Conservation (phyloP, 345 rosid species). For the Syzygium aqueum region DNA sequence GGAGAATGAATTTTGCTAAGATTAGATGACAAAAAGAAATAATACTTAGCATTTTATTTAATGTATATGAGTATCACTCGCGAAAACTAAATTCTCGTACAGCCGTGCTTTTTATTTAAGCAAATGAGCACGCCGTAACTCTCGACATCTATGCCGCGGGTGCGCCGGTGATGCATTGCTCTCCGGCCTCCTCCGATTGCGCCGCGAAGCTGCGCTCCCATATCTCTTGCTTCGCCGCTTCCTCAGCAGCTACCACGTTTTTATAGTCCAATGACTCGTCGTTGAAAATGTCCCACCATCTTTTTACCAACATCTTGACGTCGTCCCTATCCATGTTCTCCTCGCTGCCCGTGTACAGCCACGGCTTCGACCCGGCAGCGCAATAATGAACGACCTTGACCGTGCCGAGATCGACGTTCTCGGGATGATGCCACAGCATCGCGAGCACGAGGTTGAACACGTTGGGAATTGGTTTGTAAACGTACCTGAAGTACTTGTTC, state of each 20-base stretch:
- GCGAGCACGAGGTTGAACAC: slow-evolving; percentile 37
- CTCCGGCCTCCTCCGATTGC: slow-evolving; percentile 19
- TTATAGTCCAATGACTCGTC: slow-evolving; percentile 29
- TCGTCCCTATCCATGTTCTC: slow-evolving; percentile 35
- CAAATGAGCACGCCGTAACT: no score
- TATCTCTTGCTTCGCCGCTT: neutral
- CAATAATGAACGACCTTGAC: slow-evolving; percentile 34
- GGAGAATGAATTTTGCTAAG: no score
- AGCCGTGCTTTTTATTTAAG: no score
- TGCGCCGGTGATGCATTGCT: slow-evolving; percentile 11
- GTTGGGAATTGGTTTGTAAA: slow-evolving; percentile 21
- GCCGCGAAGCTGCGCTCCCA: slow-evolving; percentile 14
- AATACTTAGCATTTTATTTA: no score
- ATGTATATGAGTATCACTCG: no score
- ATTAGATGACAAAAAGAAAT: no score
- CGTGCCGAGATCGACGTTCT: slow-evolving; percentile 16
- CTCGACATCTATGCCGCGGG: slow-evolving; percentile 21
- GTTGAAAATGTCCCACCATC: slow-evolving; percentile 35
- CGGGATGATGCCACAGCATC: slow-evolving; percentile 47
- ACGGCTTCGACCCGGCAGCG: slow-evolving; percentile 40
- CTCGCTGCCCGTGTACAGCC: slow-evolving; percentile 41
- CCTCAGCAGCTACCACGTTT: neutral
- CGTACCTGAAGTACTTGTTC: slow-evolving; percentile 32
- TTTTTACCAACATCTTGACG: slow-evolving; percentile 22
- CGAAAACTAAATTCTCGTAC: no score